phyloP scores from a whole-genome alignment of 2,329 filamentous ascomycete species.

The Pseudocercospora cruenta region DNA sequence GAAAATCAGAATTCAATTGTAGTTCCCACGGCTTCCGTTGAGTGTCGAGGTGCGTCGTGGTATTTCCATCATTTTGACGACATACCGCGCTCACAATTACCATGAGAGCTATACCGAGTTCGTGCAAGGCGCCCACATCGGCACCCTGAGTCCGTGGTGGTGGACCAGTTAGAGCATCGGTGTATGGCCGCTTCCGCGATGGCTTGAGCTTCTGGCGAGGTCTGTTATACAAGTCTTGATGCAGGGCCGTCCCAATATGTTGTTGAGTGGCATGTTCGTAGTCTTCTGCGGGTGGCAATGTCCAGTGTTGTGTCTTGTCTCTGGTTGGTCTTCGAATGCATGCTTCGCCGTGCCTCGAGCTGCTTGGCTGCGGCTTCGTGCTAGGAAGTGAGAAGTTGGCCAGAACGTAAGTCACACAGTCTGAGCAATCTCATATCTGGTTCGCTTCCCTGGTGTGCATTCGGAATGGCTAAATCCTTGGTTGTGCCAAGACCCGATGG shows the following conservation, averaged over 20 bases:
- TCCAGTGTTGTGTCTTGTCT: neutral
- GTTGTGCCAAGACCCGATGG: neutral
- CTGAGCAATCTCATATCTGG: neutral
- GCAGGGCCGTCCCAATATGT: neutral
- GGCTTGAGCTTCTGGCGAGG: neutral
- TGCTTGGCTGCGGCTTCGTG: neutral
- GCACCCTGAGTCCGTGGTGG: neutral
- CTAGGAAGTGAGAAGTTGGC: neutral
- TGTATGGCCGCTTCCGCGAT: conserved; percentile 8
- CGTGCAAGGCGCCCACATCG: conserved; percentile 9
- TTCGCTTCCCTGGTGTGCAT: neutral
- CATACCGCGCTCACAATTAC: conserved; percentile 5
- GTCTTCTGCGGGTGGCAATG: neutral
- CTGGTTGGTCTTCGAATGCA: neutral
- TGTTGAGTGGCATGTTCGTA: neutral
- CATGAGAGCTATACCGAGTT: conserved; percentile 1
- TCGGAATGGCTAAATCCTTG: neutral
- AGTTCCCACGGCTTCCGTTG: neutral
- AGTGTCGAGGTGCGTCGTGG: neutral
- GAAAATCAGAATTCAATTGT: neutral
- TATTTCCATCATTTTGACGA: conserved; percentile 7
- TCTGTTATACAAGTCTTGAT: neutral
- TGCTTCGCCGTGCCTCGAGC: neutral
- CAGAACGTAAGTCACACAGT: neutral
- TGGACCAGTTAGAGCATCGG: conserved; percentile 3